A percentile compares a stretch with the other conserved stretches of the same genome.
Evolutionary conservation across 305 asterid genomes (phyloP).

Genomic region (Fraxinus xanthoxyloides): DNA sequence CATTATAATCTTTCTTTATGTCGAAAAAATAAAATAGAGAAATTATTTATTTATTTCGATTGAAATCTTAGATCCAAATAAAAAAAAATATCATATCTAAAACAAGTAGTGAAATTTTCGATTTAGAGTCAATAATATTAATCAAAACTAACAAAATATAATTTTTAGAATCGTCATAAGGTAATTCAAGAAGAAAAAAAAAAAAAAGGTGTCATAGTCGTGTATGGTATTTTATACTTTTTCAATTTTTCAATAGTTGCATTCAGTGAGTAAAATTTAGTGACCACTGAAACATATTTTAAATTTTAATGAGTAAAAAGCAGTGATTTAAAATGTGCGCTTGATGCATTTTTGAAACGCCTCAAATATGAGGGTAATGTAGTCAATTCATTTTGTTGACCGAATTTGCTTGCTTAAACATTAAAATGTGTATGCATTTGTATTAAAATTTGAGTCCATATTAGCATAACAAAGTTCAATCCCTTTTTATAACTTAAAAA

Average conservation of each 20-base stretch:
- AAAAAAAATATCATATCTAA: background rate
- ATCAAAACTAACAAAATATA: background rate
- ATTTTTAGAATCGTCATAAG: background rate
- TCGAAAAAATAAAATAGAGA: background rate
- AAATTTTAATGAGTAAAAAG: no score
- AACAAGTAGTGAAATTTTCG: background rate
- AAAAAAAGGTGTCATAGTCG: background rate
- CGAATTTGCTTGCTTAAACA: no score
- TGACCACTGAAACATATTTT: no score
- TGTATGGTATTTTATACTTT: background rate
- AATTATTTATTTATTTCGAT: no score
- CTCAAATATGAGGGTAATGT: no score
- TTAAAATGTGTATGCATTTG: no score
- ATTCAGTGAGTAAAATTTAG: background rate
- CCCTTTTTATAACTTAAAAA: no score
- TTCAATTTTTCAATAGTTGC: background rate
- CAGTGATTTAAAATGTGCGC: no score
- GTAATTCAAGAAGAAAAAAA: background rate
- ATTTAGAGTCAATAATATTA: background rate
- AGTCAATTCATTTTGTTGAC: no score
- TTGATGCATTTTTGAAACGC: no score
- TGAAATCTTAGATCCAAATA: background rate
- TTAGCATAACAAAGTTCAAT: no score
- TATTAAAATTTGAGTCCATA: no score
- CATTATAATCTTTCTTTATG: background rate